Base-by-base conservation (phyloP, 2,329 filamentous ascomycete genomes). In the Penicillium occitanis region DNA sequence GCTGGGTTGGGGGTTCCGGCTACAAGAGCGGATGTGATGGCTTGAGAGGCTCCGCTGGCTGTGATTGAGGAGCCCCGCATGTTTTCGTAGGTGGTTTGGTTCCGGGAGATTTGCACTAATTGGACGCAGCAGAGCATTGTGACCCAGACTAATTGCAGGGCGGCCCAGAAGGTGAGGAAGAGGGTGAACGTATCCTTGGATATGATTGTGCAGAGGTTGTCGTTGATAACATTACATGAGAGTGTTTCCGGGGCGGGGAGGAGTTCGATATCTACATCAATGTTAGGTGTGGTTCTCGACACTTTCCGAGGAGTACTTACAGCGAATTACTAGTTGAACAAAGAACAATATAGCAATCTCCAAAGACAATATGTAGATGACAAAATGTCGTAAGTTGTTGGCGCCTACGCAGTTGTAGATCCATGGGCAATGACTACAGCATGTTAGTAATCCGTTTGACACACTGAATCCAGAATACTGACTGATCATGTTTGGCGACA, bases 41-140 rank as follows among this genome's bases (percentile, higher is more conserved):
- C 87, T 68, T 86, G 84, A 28, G 81, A 82, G 67, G 80, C 80
- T 63, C 83, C 84, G 37, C 37, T 14, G 2, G 57, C 37, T 30
- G 57, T 60, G 42, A 68, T 90, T 84, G 66, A 88, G 85, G 93
- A 85, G 61, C 92, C 90, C 69, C 90, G 89, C 93, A 99, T 98
- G 77, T 93, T 96, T 79, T 99, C 95, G 79, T 91, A 98, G 0
- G 95, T 99, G 0, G 95, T 99, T 83, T 96, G 90, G 66, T 93
- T 96, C 68, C 93, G 89, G 0, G 93, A 91, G 61, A 99, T 90
- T 76, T 99, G 95, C 61, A 97, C 85, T 61, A 97, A 88, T 76
- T 99, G 96, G 5, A 98, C 96, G 69, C 93, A 90, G 67, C 97
- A 85, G 40, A 99, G 88, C 93, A 99, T 98, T n/a, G 90, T 89